Evolutionary conservation across 148 eudicot species (phyloP).

Genomic region (Cornus florida): DNA sequence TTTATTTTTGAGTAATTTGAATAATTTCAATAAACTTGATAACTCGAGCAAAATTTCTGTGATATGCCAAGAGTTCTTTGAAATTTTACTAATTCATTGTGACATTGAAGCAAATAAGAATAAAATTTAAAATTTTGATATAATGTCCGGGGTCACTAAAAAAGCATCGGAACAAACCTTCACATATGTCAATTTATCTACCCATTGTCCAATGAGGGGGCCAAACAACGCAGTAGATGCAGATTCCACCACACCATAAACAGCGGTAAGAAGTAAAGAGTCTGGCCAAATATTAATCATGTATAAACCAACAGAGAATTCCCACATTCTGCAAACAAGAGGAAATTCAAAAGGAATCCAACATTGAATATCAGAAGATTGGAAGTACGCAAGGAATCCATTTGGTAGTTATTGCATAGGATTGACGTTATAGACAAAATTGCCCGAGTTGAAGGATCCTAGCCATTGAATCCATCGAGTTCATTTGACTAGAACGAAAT

Average conservation of each 20-base stretch:
- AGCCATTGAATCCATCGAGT: too few relatives aligned
- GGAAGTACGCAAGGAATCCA: neutral
- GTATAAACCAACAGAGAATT: slow-evolving; percentile 87
- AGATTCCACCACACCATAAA: slow-evolving; percentile 85
- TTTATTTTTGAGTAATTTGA: neutral
- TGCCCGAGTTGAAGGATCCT: too few relatives aligned
- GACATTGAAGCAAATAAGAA: neutral
- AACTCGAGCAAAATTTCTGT: neutral
- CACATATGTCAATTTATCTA: slow-evolving; percentile 54
- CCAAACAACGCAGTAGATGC: slow-evolving; percentile 72
- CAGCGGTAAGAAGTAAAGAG: slow-evolving; percentile 78
- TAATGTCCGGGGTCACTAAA: neutral
- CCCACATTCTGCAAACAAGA: slow-evolving; percentile 78
- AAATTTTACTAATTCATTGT: neutral
- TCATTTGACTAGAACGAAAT: too few relatives aligned
- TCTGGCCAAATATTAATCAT: slow-evolving; percentile 87
- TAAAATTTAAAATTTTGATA: neutral
- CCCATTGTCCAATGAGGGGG: slow-evolving; percentile 75
- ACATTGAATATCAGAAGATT: neutral
- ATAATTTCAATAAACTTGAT: neutral
- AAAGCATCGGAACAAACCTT: slow-evolving; percentile 41
- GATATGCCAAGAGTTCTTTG: neutral
- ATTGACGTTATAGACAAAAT: too few relatives aligned
- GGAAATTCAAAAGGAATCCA: neutral
- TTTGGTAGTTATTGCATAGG: too few relatives aligned